Evolutionary conservation across 2,329 filamentous ascomycete genomes (phyloP).

Genomic region (Talaromyces sp.): DNA sequence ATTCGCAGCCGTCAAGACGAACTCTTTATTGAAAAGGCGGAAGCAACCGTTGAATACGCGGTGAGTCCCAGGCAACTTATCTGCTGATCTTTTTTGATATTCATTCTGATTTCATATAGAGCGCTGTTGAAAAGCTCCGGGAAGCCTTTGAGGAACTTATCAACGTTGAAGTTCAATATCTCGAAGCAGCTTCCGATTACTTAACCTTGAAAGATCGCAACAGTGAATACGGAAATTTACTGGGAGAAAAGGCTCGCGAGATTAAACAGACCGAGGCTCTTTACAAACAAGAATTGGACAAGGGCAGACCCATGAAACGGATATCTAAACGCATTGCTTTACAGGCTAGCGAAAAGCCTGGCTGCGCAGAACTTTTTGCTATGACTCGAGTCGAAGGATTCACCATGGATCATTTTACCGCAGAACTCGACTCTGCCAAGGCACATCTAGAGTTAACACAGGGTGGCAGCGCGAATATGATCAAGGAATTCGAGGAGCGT

Average conservation of each 20-base stretch:
- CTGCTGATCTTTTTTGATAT: not conserved
- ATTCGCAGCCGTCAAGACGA: conserved; percentile 60
- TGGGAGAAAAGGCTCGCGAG: conserved; percentile 47
- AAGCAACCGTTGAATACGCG: conserved; percentile 59
- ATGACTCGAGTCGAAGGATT: conserved; percentile 49
- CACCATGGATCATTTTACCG: conserved; percentile 66
- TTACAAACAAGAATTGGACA: conserved; percentile 35
- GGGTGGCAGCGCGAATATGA: conserved; percentile 72
- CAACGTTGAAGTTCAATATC: conserved; percentile 68
- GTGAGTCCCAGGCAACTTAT: conserved; percentile 39
- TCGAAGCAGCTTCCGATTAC: conserved; percentile 84
- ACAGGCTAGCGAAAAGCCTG: conserved; percentile 21
- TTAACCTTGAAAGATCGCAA: conserved; percentile 70
- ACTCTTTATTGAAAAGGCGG: conserved; percentile 59
- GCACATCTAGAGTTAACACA: conserved; percentile 79
- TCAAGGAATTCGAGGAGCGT: conserved; percentile 76
- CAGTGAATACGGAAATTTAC: conserved; percentile 55
- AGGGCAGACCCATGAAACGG: conserved; percentile 19
- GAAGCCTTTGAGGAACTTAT: conserved; percentile 65
- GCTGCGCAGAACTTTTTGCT: conserved; percentile 43
- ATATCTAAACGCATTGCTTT: conserved; percentile 20
- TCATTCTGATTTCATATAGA: conserved; percentile 37
- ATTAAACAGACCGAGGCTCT: conserved; percentile 38
- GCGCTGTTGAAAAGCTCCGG: conserved; percentile 65
- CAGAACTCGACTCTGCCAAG: conserved; percentile 73